phyloP scores from a whole-genome alignment of 2,329 filamentous ascomycete genomes.

The Arthrocladium fulminans region DNA sequence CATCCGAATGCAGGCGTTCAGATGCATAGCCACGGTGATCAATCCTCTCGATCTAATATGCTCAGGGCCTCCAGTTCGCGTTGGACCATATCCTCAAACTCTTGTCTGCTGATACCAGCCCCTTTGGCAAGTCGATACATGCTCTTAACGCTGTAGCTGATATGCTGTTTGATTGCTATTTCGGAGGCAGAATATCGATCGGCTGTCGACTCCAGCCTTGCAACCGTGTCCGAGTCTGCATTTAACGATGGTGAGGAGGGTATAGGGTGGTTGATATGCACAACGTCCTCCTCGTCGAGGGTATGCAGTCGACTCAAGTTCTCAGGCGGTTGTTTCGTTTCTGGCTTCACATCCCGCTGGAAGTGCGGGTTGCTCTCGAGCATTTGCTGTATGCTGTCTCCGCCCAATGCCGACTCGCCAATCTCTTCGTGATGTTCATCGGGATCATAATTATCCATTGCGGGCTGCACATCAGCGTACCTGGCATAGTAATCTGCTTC shows the following conservation, averaged over 20 bases:
- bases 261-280: slow-evolving; percentile 34
- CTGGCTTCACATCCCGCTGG: slow-evolving; percentile 19
- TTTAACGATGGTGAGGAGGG: slow-evolving; percentile 35
- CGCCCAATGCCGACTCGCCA: slow-evolving; percentile 46
- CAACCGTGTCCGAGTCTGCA: slow-evolving; percentile 41
- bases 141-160: slow-evolving; percentile 55
- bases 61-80: slow-evolving; percentile 51
- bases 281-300: slow-evolving; percentile 22
- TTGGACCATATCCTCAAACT: slow-evolving; percentile 52
- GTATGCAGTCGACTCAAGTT: not conserved
- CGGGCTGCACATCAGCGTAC: slow-evolving; percentile 56
- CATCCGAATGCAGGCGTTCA: too few relatives aligned
- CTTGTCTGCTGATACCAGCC: slow-evolving; percentile 49
- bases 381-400: slow-evolving; percentile 39
- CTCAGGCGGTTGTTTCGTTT: slow-evolving; percentile 7
- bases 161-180: slow-evolving; percentile 54
- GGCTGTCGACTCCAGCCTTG: slow-evolving; percentile 47
- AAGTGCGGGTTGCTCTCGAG: slow-evolving; percentile 29
- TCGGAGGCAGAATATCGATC: slow-evolving; percentile 47
- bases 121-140: slow-evolving; percentile 52
- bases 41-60: slow-evolving; percentile 40
- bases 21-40: too few relatives aligned
- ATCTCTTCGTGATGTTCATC: slow-evolving; percentile 43
- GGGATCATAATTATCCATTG: slow-evolving; percentile 55
- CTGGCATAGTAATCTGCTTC: slow-evolving; percentile 54